phyloP scores from a whole-genome alignment of 2,329 filamentous ascomycete genomes.

The Mollisia scopiformis region DNA sequence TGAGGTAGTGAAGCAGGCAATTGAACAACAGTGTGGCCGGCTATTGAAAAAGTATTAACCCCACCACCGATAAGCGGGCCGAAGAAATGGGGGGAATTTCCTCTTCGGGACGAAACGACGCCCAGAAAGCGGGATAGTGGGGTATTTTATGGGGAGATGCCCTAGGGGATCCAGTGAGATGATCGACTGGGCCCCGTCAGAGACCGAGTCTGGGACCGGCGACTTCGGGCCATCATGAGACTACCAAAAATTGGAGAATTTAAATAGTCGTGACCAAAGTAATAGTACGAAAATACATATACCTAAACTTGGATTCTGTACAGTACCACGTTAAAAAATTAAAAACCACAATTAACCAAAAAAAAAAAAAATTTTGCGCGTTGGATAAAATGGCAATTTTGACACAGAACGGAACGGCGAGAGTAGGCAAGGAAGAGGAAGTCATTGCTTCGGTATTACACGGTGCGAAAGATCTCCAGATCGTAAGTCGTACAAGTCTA shows the following conservation, averaged over 20 bases:
- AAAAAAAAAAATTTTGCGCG: background rate
- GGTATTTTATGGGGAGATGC: background rate
- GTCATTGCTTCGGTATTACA: constrained; percentile 37
- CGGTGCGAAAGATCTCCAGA: constrained; percentile 36
- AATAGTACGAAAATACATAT: background rate
- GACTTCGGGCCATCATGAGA: background rate
- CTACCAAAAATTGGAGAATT: too few species aligned
- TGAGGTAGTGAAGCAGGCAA: background rate
- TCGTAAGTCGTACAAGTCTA: constrained; percentile 26
- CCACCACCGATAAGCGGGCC: constrained; percentile 2
- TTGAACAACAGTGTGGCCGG: background rate
- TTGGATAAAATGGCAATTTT: constrained; percentile 14
- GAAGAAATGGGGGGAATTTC: background rate
- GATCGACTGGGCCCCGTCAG: background rate
- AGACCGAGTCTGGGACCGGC: background rate
- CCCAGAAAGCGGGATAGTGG: background rate
- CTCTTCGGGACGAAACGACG: background rate
- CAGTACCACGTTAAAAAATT: too few species aligned
- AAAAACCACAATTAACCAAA: too few species aligned
- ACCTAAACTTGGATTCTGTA: background rate
- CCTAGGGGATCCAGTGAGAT: background rate
- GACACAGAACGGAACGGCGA: background rate
- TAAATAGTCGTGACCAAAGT: too few species aligned
- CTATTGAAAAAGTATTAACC: background rate
- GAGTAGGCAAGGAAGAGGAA: constrained; percentile 12